Evolutionary conservation across 108 stramenopile species (phyloP).

Genomic region (Cyclotella choctawhatcheeana): DNA sequence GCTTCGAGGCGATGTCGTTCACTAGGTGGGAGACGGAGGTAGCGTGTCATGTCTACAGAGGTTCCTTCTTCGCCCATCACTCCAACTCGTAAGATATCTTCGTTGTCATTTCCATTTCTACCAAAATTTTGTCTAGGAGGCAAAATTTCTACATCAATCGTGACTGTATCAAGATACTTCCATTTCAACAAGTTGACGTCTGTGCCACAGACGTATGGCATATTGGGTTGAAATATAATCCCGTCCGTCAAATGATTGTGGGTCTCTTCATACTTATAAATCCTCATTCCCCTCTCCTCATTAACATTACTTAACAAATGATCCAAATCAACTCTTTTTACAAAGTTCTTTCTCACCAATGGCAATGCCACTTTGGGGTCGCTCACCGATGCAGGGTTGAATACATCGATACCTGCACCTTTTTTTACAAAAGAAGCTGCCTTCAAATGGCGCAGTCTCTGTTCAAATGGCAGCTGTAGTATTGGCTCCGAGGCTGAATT

Average conservation of each 20-base stretch:
- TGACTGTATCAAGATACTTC: slow-evolving; percentile 97
- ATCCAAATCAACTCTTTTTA: slow-evolving; percentile 72
- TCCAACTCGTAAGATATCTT: slow-evolving; percentile 63
- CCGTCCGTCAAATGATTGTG: slow-evolving; percentile 96
- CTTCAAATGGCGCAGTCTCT: slow-evolving; percentile 78
- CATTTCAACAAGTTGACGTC: slow-evolving; percentile 92
- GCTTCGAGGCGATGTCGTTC: slow-evolving; percentile 87
- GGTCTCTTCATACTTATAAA: slow-evolving; percentile 69
- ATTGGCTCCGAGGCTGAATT: slow-evolving; percentile 70
- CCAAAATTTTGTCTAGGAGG: slow-evolving; percentile 49
- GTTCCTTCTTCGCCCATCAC: slow-evolving; percentile 81
- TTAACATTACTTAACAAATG: slow-evolving; percentile 68
- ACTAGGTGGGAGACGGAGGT: slow-evolving; percentile 71
- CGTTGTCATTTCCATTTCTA: slow-evolving; percentile 36
- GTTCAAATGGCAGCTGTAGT: slow-evolving; percentile 83
- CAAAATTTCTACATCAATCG: slow-evolving; percentile 90
- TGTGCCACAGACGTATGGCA: slow-evolving; percentile 90
- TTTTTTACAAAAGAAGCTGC: slow-evolving; percentile 72
- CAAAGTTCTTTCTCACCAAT: slow-evolving; percentile 90
- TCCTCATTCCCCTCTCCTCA: slow-evolving; percentile 83
- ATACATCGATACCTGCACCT: slow-evolving; percentile 66
- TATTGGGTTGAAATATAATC: slow-evolving; percentile 87
- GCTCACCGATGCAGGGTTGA: slow-evolving; percentile 59
- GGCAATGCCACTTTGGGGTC: slow-evolving; percentile 75
- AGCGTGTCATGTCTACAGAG: slow-evolving; percentile 84